Percentiles rank a stretch among this genome's conserved stretches.
These are phyloP conservation scores for Lablab purpureus DNA, from an alignment of 306 rosid genomes.

Conservation along the genomic window DNA sequence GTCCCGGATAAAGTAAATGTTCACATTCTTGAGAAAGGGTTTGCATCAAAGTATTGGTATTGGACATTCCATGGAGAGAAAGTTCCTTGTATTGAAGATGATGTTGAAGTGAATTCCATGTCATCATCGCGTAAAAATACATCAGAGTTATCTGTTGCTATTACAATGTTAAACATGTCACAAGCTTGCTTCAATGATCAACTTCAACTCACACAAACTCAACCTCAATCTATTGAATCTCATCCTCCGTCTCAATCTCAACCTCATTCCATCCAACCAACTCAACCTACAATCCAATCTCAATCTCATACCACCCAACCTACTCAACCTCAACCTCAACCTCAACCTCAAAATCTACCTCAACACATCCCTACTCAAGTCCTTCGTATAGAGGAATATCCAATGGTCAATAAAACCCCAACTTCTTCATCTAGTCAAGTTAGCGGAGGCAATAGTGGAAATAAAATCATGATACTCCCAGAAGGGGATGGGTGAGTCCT, in stretches of 20 bases:
- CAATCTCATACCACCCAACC: background rate
- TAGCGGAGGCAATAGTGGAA: background rate
- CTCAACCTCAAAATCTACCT: background rate
- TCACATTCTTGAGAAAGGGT: conserved; percentile 26
- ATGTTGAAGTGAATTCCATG: background rate
- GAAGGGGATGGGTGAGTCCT: conserved; percentile 42
- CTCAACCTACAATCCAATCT: background rate
- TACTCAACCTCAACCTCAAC: background rate
- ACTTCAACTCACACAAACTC: background rate
- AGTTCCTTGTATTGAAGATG: background rate
- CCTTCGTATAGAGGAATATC: background rate
- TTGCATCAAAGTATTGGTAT: conserved; percentile 26
- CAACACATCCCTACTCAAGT: background rate
- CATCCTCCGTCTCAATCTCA: background rate
- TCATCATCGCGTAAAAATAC: background rate
- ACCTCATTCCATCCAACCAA: background rate
- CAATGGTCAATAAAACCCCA: background rate
- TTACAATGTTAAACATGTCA: background rate
- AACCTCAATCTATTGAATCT: background rate
- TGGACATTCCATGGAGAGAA: conserved; percentile 18
- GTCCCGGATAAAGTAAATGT: background rate
- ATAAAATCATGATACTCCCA: conserved; percentile 26
- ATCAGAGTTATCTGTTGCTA: background rate
- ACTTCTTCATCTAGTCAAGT: conserved; percentile 25
- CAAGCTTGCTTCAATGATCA: background rate